Base-by-base conservation (phyloP, 345 rosid species). In the Salix dunnii region DNA sequence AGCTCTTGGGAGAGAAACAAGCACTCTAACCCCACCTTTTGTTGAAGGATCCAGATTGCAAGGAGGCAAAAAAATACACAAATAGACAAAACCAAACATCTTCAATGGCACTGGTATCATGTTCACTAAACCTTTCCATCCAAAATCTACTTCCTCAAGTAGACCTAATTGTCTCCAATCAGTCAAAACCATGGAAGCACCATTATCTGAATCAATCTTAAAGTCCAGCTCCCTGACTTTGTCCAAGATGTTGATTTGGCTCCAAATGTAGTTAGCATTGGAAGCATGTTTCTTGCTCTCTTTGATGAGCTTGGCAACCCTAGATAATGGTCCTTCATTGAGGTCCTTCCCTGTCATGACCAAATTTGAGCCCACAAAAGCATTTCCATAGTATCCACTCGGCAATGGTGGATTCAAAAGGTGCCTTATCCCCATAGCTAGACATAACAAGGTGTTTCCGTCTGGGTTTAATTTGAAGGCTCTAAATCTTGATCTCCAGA, bases 111-210 rank as follows among this genome's bases (percentile, higher is more conserved):
- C 77, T 7, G 92, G 90, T 25, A 85, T 20, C 7, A 87, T 78
- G 68, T 89, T 89, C 71, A 84, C 82, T 4, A 86, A 38, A 12
- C 79, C 86, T 67, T 85, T 82, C 88, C 82, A 87, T 38, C 89
- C 91, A 70, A 88, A 88, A 82, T 88, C 89, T 11, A 82, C 77
- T 63, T 81, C 87, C 6, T 87, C 89, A 14, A 82, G 7, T 12
- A 87, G 35, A 17, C 90, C 88, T 68, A 89, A 53, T 36, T 82
- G 89, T 35, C 91, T 87, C 92, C 92, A 89, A 67, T 89, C 92
- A 13, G 90, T 86, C 7, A 86, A 60, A 40, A 85, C 14, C 85
- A 85, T 86, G 21, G 38, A 62, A 33, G 81, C 85, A 9, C 91
- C 91, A 17, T 31, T 66, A 0, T 85, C 79, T 6, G n/a, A 84